These are phyloP conservation scores for Xerocomellus chrysenteron DNA, from an alignment of 768 basidiomycete species.

Conservation along the genomic window DNA sequence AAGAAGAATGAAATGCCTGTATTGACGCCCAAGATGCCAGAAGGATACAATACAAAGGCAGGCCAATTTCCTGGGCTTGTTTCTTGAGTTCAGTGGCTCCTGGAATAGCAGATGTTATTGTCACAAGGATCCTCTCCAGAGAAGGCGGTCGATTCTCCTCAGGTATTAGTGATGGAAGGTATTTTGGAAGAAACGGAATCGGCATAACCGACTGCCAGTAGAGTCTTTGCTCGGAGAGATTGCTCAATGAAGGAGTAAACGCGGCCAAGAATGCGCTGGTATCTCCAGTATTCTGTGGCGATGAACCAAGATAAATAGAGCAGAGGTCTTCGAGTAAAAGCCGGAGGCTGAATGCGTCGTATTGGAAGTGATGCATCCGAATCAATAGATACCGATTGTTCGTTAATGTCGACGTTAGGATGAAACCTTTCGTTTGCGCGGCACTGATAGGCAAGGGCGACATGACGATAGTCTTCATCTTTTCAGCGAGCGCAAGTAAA, in stretches of 20 bases:
- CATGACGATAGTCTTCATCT: slow-evolving; percentile 25
- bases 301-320: slow-evolving; percentile 32
- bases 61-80: slow-evolving; percentile 35
- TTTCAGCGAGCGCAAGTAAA: slow-evolving; percentile 6
- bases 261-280: slow-evolving; percentile 29
- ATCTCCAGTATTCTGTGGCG: slow-evolving; percentile 25
- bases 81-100: slow-evolving; percentile 45
- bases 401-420: slow-evolving; percentile 13
- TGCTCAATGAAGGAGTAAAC: slow-evolving; percentile 19
- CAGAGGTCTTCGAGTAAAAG: slow-evolving; percentile 42
- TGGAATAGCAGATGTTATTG: slow-evolving; percentile 42
- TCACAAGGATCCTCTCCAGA: slow-evolving; percentile 16
- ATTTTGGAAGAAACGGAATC: slow-evolving; percentile 21
- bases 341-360: slow-evolving; percentile 47
- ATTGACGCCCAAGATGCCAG: slow-evolving; percentile 45
- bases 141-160: background rate
- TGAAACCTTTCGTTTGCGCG: slow-evolving; percentile 23
- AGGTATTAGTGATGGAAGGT: slow-evolving; percentile 25
- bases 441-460: slow-evolving; percentile 19
- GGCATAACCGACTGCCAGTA: slow-evolving; percentile 41
- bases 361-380: slow-evolving; percentile 51
- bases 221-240: slow-evolving; percentile 20
- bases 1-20: slow-evolving; percentile 32
- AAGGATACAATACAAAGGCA: slow-evolving; percentile 42
- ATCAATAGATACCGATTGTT: slow-evolving; percentile 25